Evolutionary conservation across 331 rosid genomes (phyloP), one percentile per base, ranked within the genome.

Genomic region (Acacia concinna): DNA sequence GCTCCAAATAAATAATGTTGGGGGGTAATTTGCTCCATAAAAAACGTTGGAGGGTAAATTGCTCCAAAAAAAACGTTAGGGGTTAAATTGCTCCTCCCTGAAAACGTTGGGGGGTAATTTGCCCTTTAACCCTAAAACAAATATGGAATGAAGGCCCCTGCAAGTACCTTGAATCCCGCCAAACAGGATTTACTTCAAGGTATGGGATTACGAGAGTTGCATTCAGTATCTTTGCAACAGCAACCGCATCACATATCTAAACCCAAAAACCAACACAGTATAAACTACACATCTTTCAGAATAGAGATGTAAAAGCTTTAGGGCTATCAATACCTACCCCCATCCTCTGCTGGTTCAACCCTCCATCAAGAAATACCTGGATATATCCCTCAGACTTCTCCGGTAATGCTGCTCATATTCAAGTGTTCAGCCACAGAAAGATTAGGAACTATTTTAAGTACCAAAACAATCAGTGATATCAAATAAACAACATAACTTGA

Each of bases 291-390:
- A 37, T 56, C 28, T 38, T 73, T 32, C 11, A 5, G 65, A 21
- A 43, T 40, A 76, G 18, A 46, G 54, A 68, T 35, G 52, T 8
- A 20, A 5, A 9, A 59, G 64, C 59, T 11, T 76, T 35, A 8
- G 25, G 17, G 63, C 8, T 46, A 73, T 3, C 20, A 72, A 81
- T 80, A 62, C 89, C 71, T 80, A 92, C 98, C 98, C 98, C 98
- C 98, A 94, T 94, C 81, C 97, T 90, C 86, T 94, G 98, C 86
- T 94, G 97, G 89, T 94, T 94, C 89, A 94, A 74, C 41, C 98
- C 98, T 60, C 98, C 98, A 85, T 94, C 97, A 47, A 94, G 97
- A 88, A 94, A 94, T n/a, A 90, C 93, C 76, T 94, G 96, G 81
- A 94, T 82, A 79, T 84, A 94, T 76, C 97, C 98, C 78, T 91